Conservation (phyloP, 2,329 filamentous ascomycete genomes). For the Trichoderma harzianum region DNA sequence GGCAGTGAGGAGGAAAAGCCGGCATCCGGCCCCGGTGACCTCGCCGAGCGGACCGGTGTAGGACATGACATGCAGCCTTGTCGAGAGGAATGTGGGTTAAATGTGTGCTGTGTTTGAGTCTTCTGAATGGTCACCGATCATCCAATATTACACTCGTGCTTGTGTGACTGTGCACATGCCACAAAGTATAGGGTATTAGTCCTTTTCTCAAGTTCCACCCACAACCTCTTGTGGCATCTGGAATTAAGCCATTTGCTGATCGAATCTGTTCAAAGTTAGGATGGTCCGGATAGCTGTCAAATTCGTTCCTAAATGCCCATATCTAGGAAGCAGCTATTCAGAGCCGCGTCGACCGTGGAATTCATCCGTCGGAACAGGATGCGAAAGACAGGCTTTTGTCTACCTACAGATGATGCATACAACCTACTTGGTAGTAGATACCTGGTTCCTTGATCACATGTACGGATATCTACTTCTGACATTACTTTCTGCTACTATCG, state of each 20-base stretch:
- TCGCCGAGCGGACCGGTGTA: conserved; percentile 17
- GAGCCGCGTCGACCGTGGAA: background rate
- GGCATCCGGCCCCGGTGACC: conserved; percentile 17
- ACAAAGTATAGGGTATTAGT: background rate
- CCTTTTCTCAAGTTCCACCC: background rate
- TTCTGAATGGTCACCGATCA: background rate
- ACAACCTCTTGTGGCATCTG: background rate
- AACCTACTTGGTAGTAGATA: background rate
- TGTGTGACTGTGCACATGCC: background rate
- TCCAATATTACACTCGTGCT: background rate
- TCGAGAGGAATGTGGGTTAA: background rate
- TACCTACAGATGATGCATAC: background rate
- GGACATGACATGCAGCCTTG: background rate
- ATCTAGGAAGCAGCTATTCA: background rate
- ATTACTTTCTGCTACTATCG: background rate
- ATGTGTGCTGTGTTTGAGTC: background rate
- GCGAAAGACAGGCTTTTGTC: background rate
- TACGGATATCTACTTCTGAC: background rate
- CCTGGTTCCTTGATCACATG: background rate
- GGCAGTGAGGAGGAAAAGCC: background rate
- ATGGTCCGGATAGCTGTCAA: too few species aligned
- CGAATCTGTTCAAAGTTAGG: background rate
- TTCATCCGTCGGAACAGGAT: background rate
- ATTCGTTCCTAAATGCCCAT: background rate
- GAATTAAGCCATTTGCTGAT: background rate